These are phyloP conservation scores for Penicillium sp. DNA, from an alignment of 2,329 filamentous ascomycete species.

Conservation along the genomic window DNA sequence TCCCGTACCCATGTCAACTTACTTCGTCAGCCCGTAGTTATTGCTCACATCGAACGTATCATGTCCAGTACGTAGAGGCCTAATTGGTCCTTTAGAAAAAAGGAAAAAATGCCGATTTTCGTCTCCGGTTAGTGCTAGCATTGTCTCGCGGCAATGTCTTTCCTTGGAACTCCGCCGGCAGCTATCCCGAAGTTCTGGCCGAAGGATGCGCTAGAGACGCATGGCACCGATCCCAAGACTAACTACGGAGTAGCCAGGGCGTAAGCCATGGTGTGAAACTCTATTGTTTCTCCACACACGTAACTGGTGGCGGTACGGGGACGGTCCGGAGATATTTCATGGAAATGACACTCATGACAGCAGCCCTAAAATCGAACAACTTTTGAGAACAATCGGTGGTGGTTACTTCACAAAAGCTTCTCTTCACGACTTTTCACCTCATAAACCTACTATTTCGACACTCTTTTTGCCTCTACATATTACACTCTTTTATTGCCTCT, in stretches of 20 bases:
- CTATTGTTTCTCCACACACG: background rate
- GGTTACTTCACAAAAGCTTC: too few relatives aligned
- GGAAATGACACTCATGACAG: slow-evolving; percentile 11
- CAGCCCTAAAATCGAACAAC: background rate
- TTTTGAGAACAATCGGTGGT: background rate
- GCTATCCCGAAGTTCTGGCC: background rate
- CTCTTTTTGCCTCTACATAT: too few relatives aligned
- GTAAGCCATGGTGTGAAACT: background rate
- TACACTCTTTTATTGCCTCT: background rate
- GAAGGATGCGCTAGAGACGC: slow-evolving; percentile 7
- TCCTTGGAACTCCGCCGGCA: background rate
- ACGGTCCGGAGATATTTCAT: background rate
- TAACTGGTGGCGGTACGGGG: background rate
- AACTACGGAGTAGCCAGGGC: background rate
- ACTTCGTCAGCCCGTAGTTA: too few relatives aligned
- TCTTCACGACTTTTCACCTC: too few relatives aligned
- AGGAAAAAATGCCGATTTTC: background rate
- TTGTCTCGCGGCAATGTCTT: background rate
- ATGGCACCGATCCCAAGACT: background rate
- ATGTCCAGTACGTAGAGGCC: too few relatives aligned
- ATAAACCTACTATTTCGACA: too few relatives aligned
- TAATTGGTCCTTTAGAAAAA: too few relatives aligned
- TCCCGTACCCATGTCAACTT: too few relatives aligned
- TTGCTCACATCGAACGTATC: too few relatives aligned
- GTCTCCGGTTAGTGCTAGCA: background rate